A percentile compares a stretch with the other conserved stretches of the same genome.
These are phyloP conservation scores for Phytophthora pini DNA, from an alignment of 352 stramenopile species.

Conservation along the genomic window DNA sequence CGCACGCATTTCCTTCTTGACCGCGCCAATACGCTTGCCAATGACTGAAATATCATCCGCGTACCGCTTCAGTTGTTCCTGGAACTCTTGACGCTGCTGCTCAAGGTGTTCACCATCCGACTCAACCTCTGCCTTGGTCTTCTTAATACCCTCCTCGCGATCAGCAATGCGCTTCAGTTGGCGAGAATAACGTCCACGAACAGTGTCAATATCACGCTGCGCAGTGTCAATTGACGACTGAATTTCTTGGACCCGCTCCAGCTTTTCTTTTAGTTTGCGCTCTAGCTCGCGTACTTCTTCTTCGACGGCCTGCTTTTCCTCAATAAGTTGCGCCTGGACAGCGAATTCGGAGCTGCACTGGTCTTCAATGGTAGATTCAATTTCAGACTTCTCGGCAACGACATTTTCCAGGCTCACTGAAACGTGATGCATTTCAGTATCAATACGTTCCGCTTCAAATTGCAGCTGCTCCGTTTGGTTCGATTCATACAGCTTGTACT, in stretches of 20 bases:
- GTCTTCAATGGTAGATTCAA: constrained; percentile 78
- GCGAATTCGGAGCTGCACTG: constrained; percentile 75
- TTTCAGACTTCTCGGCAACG: constrained; percentile 72
- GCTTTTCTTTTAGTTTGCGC: constrained; percentile 66
- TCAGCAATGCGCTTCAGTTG: constrained; percentile 84
- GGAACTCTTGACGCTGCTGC: constrained; percentile 63
- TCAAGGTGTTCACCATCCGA: constrained; percentile 66
- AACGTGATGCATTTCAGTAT: constrained; percentile 80
- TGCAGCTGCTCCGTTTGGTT: constrained; percentile 79
- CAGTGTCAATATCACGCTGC: constrained; percentile 78
- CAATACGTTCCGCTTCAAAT: constrained; percentile 80
- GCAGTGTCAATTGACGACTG: constrained; percentile 74
- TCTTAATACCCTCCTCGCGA: constrained; percentile 73
- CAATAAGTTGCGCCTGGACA: constrained; percentile 53
- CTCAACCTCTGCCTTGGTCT: constrained; percentile 80
- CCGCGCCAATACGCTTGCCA: constrained; percentile 60
- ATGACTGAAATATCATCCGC: constrained; percentile 55
- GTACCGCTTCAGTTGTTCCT: constrained; percentile 61
- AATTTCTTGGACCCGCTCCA: constrained; percentile 62
- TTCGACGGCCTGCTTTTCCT: constrained; percentile 68
- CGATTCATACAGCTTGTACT: constrained; percentile 69
- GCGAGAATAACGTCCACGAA: constrained; percentile 75
- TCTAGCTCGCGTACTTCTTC: constrained; percentile 81
- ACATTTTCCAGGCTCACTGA: constrained; percentile 77
- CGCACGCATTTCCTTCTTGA: constrained; percentile 77